phyloP scores from a whole-genome alignment of 495 filamentous ascomycete genomes.

The Daldinia grandis region DNA sequence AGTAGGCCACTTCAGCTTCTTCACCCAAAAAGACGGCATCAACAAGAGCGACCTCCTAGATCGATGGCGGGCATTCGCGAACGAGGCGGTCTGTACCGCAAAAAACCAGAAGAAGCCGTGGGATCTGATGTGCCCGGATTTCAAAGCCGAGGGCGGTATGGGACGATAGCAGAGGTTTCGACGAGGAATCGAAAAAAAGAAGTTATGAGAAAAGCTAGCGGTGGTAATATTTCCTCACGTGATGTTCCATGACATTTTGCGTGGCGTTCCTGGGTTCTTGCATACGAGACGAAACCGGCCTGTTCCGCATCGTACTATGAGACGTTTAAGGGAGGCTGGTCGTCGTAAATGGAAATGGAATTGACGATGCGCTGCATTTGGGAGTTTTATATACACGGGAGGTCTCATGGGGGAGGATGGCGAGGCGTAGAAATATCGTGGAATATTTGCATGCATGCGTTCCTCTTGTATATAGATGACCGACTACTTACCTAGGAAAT shows the following conservation, averaged over 20 bases:
- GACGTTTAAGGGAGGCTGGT: not conserved
- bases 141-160: slow-evolving; percentile 19
- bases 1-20: slow-evolving; percentile 61
- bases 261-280: slow-evolving; percentile 37
- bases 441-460: not conserved
- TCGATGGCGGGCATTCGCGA: slow-evolving; percentile 60
- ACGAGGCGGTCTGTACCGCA: slow-evolving; percentile 51
- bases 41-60: slow-evolving; percentile 60
- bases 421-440: not conserved
- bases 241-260: slow-evolving; percentile 28
- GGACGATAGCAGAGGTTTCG: slow-evolving; percentile 9
- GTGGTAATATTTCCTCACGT: slow-evolving; percentile 10
- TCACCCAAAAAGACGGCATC: slow-evolving; percentile 50
- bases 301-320: not conserved
- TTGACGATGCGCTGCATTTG: slow-evolving; percentile 14
- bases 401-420: not conserved
- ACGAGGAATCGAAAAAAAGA: not conserved
- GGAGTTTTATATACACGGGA: slow-evolving; percentile 3
- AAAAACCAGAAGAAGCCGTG: slow-evolving; percentile 42
- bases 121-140: slow-evolving; percentile 36
- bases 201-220: slow-evolving; percentile 9
- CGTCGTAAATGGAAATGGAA: not conserved
- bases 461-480: slow-evolving; percentile 4
- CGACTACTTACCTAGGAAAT: not conserved
- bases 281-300: slow-evolving; percentile 33